Evolutionary conservation across 371 early-diverging fungal species (phyloP).

Genomic region (Syncephalastrum sp.): DNA sequence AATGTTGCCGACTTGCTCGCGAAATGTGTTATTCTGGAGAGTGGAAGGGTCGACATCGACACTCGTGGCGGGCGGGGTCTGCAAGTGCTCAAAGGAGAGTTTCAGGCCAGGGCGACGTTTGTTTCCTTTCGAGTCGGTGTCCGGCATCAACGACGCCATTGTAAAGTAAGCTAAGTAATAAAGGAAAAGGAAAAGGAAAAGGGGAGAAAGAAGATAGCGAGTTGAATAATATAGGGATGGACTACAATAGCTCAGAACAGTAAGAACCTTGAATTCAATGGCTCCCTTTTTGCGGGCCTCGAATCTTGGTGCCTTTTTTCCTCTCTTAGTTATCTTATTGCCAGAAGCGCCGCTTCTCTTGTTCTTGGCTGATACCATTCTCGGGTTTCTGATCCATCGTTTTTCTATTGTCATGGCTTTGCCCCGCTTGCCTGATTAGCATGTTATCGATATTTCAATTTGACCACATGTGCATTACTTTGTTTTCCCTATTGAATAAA

Average conservation of each 20-base stretch:
- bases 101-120: conserved; percentile 22
- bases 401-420: too few species aligned
- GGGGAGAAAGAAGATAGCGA: not conserved
- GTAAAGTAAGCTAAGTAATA: not conserved
- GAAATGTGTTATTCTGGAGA: conserved; percentile 20
- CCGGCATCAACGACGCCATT: not conserved
- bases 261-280: not conserved
- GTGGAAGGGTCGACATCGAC: conserved; percentile 1
- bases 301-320: too few species aligned
- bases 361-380: too few species aligned
- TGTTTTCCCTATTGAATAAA: too few species aligned
- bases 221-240: not conserved
- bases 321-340: too few species aligned
- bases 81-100: conserved; percentile 20
- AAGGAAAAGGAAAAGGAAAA: not conserved
- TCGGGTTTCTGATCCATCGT: too few species aligned
- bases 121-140: conserved; percentile 1
- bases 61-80: conserved; percentile 13
- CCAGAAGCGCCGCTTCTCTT: too few species aligned
- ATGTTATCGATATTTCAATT: too few species aligned
- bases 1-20: conserved; percentile 40
- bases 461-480: too few species aligned
- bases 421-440: too few species aligned
- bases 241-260: not conserved
- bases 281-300: too few species aligned